Evolutionary conservation across 192 early-diverging fungal species (phyloP).

Genomic region (Lunasporangiospora selenospora): DNA sequence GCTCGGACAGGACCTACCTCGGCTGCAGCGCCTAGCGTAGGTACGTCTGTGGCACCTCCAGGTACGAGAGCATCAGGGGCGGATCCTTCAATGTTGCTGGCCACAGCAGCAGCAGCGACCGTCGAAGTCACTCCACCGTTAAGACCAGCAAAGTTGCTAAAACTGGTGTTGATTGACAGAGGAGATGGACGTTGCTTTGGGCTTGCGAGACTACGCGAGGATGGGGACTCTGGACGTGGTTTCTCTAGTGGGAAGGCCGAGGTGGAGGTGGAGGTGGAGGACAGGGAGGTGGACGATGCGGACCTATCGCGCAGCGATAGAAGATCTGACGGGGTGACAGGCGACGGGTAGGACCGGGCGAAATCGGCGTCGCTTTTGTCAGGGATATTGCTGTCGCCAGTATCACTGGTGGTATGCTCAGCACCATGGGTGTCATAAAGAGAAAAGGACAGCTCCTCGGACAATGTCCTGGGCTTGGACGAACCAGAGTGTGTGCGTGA

Average conservation of each 20-base stretch:
- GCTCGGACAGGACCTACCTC: no score
- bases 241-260: slow-evolving; percentile 4
- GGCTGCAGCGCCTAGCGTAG: slow-evolving; percentile 6
- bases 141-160: slow-evolving; percentile 1
- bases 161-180: slow-evolving; percentile 34
- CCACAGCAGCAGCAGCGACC: background rate
- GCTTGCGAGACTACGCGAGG: background rate
- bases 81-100: slow-evolving; percentile 6
- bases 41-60: no score
- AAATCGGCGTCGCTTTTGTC: background rate
- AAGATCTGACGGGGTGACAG: slow-evolving; percentile 42
- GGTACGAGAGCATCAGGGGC: no score
- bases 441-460: slow-evolving; percentile 30
- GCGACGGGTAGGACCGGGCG: slow-evolving; percentile 24
- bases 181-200: slow-evolving; percentile 29
- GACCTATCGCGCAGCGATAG: slow-evolving; percentile 19
- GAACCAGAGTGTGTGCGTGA: background rate
- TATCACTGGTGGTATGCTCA: background rate
- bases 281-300: slow-evolving; percentile 2
- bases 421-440: slow-evolving; percentile 7
- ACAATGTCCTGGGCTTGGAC: slow-evolving; percentile 19
- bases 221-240: slow-evolving; percentile 11
- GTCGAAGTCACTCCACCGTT: slow-evolving; percentile 15
- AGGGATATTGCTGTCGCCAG: background rate
- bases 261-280: slow-evolving; percentile 19